Percentiles rank a stretch among this genome's conserved stretches.
Conservation (phyloP, 2,329 filamentous ascomycete species). For the Basipetospora chlamydospora region DNA sequence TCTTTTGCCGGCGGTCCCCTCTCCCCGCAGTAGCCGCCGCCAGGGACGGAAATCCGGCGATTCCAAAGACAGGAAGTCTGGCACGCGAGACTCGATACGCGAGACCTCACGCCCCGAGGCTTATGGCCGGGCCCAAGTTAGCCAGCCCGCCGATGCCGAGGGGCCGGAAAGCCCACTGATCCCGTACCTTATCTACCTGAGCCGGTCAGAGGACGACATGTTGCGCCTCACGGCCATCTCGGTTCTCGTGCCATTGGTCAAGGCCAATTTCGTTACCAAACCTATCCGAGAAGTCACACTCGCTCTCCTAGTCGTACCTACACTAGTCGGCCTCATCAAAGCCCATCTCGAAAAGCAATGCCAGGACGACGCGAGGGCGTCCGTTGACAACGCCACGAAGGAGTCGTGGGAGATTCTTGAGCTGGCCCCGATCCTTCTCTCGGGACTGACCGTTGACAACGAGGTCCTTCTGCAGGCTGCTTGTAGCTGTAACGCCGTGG, state of each 20-base stretch:
- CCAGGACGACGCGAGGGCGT: not conserved
- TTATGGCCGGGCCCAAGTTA: conserved; percentile 15
- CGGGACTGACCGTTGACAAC: conserved; percentile 65
- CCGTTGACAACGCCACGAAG: conserved; percentile 20
- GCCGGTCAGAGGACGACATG: conserved; percentile 40
- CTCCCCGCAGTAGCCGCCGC: not conserved
- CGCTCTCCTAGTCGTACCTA: conserved; percentile 53
- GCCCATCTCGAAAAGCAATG: conserved; percentile 5
- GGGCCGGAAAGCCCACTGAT: conserved; percentile 57
- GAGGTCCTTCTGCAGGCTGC: conserved; percentile 69
- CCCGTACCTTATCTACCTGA: conserved; percentile 55
- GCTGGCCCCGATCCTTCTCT: conserved; percentile 60
- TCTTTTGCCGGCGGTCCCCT: conserved; percentile 42
- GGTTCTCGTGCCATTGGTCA: conserved; percentile 55
- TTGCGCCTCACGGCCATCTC: conserved; percentile 54
- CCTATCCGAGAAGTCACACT: conserved; percentile 45
- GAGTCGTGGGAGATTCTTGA: conserved; percentile 44
- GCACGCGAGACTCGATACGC: conserved; percentile 15
- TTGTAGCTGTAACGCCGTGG: conserved; percentile 45
- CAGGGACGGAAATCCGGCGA: conserved; percentile 2
- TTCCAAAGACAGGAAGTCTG: conserved; percentile 12
- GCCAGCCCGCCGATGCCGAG: conserved; percentile 19
- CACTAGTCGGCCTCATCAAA: conserved; percentile 50
- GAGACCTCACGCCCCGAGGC: conserved; percentile 18
- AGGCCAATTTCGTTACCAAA: conserved; percentile 50